These are phyloP conservation scores for Chytridium lagenaria DNA, from an alignment of 371 early-diverging fungal species.

Conservation along the genomic window DNA sequence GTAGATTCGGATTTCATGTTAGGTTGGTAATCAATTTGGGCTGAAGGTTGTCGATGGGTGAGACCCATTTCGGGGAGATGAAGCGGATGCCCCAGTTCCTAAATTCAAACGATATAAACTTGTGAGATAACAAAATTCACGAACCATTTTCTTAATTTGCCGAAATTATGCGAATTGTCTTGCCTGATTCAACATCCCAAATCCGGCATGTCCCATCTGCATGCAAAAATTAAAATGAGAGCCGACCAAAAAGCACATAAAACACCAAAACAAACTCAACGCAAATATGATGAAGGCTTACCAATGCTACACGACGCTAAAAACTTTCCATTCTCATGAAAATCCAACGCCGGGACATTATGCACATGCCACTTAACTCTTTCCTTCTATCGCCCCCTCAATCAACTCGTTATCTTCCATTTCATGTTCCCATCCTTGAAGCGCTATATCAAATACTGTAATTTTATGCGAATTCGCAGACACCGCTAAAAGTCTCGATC, in stretches of 20 bases:
- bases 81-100: constrained; percentile 39
- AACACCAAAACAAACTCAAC: not conserved
- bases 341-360: constrained; percentile 69
- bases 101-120: not conserved
- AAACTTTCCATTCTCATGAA: constrained; percentile 59
- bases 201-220: constrained; percentile 36
- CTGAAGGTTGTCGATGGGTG: too few species aligned
- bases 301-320: constrained; percentile 67
- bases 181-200: constrained; percentile 36
- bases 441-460: constrained; percentile 59
- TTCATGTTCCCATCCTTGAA: not conserved
- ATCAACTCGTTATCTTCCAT: constrained; percentile 32
- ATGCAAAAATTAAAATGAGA: too few species aligned
- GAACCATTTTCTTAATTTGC: constrained; percentile 7
- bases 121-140: not conserved
- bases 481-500: constrained; percentile 62
- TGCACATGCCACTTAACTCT: constrained; percentile 60
- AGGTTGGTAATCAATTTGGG: too few species aligned
- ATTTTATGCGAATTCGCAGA: constrained; percentile 65
- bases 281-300: not conserved
- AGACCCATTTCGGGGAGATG: constrained; percentile 5
- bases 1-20: not conserved
- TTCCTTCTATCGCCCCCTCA: constrained; percentile 13
- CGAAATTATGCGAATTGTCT: not conserved
- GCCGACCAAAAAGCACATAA: not conserved